Conservation (phyloP, 1,284 basidiomycete species). For the Cutaneotrichosporon mucoides region DNA sequence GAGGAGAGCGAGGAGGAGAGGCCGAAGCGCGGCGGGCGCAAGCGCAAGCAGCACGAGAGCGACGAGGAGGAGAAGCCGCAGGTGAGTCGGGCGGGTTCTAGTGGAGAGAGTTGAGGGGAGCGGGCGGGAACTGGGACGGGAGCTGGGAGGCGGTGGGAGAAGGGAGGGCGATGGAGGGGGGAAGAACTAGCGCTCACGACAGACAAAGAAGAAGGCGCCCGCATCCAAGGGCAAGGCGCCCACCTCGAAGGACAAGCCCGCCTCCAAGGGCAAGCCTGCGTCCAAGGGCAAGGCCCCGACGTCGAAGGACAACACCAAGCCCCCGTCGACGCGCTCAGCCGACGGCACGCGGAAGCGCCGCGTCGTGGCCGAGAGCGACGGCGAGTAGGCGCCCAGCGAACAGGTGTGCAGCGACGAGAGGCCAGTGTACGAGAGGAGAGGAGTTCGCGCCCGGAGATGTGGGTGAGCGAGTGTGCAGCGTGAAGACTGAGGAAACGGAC, state of each 20-base stretch:
- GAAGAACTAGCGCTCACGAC: not conserved
- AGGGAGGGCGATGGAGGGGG: not conserved
- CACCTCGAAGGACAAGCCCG: conserved; percentile 1
- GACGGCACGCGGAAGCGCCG: no score
- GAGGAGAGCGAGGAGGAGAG: not conserved
- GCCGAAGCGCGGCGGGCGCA: not conserved
- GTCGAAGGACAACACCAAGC: not conserved
- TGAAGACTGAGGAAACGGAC: no score
- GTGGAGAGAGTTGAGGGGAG: no score
- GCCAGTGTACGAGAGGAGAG: no score
- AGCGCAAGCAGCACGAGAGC: not conserved
- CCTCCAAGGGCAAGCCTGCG: conserved; percentile 12
- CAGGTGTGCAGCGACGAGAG: no score
- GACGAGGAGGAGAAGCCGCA: conserved; percentile 12
- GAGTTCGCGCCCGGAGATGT: no score
- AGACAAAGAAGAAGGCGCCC: not conserved
- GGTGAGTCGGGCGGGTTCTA: not conserved
- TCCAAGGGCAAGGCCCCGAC: conserved; percentile 8
- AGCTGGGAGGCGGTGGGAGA: not conserved
- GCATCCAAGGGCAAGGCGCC: conserved; percentile 7
- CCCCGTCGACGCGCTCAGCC: not conserved
- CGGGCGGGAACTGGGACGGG: no score
- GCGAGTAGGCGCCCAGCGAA: no score
- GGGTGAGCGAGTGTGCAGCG: no score
- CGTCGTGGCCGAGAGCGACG: no score